phyloP scores from a whole-genome alignment of 495 filamentous ascomycete species.

The Saxophila tyrrhenica region DNA sequence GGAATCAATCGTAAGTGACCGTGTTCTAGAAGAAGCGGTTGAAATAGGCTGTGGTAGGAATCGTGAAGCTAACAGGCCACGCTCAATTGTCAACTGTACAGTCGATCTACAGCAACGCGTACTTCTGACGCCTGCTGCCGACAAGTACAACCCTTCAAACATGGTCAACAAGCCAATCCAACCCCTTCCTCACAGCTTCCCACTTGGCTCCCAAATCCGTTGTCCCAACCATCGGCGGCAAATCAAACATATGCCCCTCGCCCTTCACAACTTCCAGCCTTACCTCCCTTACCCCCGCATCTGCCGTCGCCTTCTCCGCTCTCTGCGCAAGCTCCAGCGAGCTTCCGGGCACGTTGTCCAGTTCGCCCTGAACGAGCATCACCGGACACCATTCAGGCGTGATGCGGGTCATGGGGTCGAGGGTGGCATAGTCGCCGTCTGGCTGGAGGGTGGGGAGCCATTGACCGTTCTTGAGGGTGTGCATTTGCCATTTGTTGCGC shows the following conservation, averaged over 20 bases:
- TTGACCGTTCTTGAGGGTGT: conserved; percentile 7
- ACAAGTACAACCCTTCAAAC: too few relatives aligned
- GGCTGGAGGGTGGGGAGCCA: conserved; percentile 6
- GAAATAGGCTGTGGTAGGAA: too few relatives aligned
- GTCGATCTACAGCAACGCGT: background rate
- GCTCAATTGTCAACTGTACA: too few relatives aligned
- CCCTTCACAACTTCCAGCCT: conserved; percentile 6
- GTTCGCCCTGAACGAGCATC: conserved; percentile 12
- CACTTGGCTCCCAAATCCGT: conserved; percentile 10
- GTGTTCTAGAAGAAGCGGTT: too few relatives aligned
- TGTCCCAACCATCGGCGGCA: conserved; percentile 6
- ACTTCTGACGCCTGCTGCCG: too few relatives aligned
- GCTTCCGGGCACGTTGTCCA: conserved; percentile 8
- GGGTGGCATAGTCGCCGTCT: conserved; percentile 2
- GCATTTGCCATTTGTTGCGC: conserved; percentile 13
- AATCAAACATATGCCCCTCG: conserved; percentile 10
- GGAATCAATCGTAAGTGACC: too few relatives aligned
- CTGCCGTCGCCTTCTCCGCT: conserved; percentile 3
- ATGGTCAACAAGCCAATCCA: conserved; percentile 5
- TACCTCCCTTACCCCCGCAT: conserved; percentile 5
- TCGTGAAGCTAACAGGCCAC: too few relatives aligned
- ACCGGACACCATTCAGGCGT: conserved; percentile 6
- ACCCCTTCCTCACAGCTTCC: conserved; percentile 4
- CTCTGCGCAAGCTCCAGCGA: background rate
- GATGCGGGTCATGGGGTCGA: conserved; percentile 10